phyloP scores from a whole-genome alignment of 148 eudicot species.

The Suaeda aralocaspica region DNA sequence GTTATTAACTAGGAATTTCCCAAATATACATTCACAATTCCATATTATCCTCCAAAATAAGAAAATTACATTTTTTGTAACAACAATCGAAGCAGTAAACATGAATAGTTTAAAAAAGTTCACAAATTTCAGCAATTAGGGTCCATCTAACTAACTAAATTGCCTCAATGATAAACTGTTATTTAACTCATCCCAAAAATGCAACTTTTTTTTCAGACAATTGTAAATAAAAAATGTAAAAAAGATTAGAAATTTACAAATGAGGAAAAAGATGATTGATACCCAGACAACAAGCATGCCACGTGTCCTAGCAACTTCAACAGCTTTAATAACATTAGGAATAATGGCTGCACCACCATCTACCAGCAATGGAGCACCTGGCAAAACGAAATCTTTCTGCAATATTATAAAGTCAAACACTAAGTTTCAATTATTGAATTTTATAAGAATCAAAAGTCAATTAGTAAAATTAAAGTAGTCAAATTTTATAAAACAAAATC shows the following conservation, averaged over 20 bases:
- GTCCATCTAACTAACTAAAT: not conserved
- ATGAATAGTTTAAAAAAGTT: not conserved
- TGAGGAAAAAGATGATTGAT: not conserved
- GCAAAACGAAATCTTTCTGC: conserved; percentile 83
- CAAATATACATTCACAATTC: too few species aligned
- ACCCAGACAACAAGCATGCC: conserved; percentile 89
- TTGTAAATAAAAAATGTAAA: not conserved
- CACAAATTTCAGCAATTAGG: not conserved
- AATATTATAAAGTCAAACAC: not conserved
- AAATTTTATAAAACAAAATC: not conserved
- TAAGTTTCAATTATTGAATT: not conserved
- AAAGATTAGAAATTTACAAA: not conserved
- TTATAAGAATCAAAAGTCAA: not conserved
- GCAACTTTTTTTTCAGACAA: not conserved
- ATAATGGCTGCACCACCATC: conserved; percentile 73
- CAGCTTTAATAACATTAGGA: conserved; percentile 74
- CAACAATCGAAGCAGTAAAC: not conserved
- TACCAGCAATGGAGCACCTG: conserved; percentile 49
- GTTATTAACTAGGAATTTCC: too few species aligned
- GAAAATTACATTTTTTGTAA: not conserved
- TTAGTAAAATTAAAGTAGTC: not conserved
- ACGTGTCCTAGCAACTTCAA: conserved; percentile 75
- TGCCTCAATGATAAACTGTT: not conserved
- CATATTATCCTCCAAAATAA: too few species aligned
- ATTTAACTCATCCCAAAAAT: not conserved